Evolutionary conservation across 495 filamentous ascomycete genomes (phyloP).

Genomic region (Terfezia boudieri): DNA sequence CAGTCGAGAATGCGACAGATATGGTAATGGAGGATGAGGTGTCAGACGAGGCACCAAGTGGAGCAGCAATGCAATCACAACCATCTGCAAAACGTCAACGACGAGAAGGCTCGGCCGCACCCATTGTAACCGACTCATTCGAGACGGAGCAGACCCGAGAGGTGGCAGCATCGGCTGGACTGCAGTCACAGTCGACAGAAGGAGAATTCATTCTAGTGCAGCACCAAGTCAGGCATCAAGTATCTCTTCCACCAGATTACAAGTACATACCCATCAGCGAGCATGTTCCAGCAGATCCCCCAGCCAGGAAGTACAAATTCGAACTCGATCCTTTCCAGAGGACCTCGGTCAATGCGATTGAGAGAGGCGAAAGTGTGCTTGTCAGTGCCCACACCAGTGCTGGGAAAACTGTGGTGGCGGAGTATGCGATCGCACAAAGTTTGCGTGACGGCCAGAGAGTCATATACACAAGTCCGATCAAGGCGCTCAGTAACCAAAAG

Average conservation of each 20-base stretch:
- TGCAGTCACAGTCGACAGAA: conserved; percentile 31
- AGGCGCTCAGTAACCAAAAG: conserved; percentile 94
- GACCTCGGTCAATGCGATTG: conserved; percentile 75
- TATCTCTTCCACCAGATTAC: conserved; percentile 80
- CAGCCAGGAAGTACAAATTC: conserved; percentile 67
- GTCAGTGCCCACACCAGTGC: conserved; percentile 96
- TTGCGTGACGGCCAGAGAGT: conserved; percentile 92
- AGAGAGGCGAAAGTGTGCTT: conserved; percentile 83
- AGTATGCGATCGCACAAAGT: conserved; percentile 95
- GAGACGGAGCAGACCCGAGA: conserved; percentile 89
- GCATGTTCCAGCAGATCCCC: conserved; percentile 65
- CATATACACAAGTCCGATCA: conserved; percentile 98
- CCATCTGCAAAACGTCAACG: conserved; percentile 44
- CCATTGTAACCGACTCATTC: conserved; percentile 79
- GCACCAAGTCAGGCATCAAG: conserved; percentile 96
- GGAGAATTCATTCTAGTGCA: conserved; percentile 52
- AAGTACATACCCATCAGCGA: conserved; percentile 79
- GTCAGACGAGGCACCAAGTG: conserved; percentile 22
- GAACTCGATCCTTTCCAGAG: conserved; percentile 93
- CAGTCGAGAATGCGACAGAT: conserved; percentile 3
- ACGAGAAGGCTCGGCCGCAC: conserved; percentile 47
- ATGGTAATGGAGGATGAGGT: conserved; percentile 29
- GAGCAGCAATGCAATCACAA: conserved; percentile 18
- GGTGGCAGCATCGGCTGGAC: conserved; percentile 57
- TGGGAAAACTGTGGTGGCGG: conserved; percentile 92